phyloP scores from a whole-genome alignment of 257 asterid species.

The Cynanchum wilfordii region DNA sequence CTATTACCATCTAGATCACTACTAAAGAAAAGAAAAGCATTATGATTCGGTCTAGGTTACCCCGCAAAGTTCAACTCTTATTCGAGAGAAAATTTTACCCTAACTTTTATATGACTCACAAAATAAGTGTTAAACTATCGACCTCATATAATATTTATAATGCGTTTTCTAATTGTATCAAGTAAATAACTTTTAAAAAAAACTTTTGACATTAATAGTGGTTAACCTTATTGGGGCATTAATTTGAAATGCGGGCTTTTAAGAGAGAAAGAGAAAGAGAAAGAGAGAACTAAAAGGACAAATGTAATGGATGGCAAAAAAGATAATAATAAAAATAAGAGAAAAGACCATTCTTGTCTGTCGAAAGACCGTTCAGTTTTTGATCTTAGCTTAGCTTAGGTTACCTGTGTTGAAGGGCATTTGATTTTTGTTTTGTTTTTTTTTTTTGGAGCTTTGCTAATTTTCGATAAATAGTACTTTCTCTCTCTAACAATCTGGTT shows the following conservation, averaged over 20 bases:
- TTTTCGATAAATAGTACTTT: not conserved
- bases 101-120: too few species aligned
- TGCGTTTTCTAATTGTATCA: too few species aligned
- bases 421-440: not conserved
- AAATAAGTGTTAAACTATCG: too few species aligned
- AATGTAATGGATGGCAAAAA: not conserved
- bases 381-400: constrained; percentile 15
- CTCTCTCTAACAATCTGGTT: not conserved
- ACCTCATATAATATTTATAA: too few species aligned
- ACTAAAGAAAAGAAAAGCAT: too few species aligned
- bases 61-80: too few species aligned
- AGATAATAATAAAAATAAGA: too few species aligned
- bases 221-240: constrained; percentile 32
- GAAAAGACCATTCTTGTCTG: constrained; percentile 8
- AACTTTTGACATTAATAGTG: constrained; percentile 40
- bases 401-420: constrained; percentile 52
- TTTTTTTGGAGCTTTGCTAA: constrained; percentile 25
- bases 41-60: too few species aligned
- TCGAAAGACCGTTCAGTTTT: constrained; percentile 29
- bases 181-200: too few species aligned
- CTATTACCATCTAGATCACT: too few species aligned
- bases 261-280: not conserved
- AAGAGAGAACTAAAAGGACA: not conserved
- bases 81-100: too few species aligned
- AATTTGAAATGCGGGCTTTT: constrained; percentile 22